Conservation (phyloP, 805 yeast species). For the Cyberlindnera saturnus region DNA sequence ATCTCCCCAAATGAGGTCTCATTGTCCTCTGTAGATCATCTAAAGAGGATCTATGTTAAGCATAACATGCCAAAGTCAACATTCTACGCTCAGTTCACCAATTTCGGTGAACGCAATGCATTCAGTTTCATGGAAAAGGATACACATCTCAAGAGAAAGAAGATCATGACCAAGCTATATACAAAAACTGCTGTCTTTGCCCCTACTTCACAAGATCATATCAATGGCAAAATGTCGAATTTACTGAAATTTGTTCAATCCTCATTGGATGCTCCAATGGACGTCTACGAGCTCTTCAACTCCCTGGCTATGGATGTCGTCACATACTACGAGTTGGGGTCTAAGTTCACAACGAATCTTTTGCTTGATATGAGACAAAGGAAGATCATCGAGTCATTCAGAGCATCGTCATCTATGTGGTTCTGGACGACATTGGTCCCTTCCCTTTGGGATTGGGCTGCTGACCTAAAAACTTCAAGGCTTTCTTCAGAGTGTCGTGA, state of each 20-base stretch:
- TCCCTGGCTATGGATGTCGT: slow-evolving; percentile 68
- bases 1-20: slow-evolving; percentile 59
- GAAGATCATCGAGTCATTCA: slow-evolving; percentile 37
- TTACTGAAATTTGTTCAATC: slow-evolving; percentile 16
- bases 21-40: slow-evolving; percentile 41
- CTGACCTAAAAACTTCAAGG: slow-evolving; percentile 31
- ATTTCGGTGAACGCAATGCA: slow-evolving; percentile 53
- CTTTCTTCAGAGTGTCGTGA: slow-evolving; percentile 35
- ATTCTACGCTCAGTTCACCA: slow-evolving; percentile 55
- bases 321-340: slow-evolving; percentile 54
- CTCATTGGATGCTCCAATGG: slow-evolving; percentile 29
- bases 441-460: slow-evolving; percentile 42
- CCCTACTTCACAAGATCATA: slow-evolving; percentile 26
- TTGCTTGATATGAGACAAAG: slow-evolving; percentile 35
- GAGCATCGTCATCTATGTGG: slow-evolving; percentile 50
- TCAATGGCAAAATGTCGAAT: slow-evolving; percentile 28
- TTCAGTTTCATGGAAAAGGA: slow-evolving; percentile 48
- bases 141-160: slow-evolving; percentile 40
- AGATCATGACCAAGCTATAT: slow-evolving; percentile 35
- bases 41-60: slow-evolving; percentile 51
- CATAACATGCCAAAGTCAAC: slow-evolving; percentile 47
- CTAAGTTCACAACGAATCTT: slow-evolving; percentile 38
- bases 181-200: slow-evolving; percentile 37
- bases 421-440: slow-evolving; percentile 65
- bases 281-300: slow-evolving; percentile 60